Conservation (phyloP, 495 filamentous ascomycete species). For the Penicillium longicatenatum region DNA sequence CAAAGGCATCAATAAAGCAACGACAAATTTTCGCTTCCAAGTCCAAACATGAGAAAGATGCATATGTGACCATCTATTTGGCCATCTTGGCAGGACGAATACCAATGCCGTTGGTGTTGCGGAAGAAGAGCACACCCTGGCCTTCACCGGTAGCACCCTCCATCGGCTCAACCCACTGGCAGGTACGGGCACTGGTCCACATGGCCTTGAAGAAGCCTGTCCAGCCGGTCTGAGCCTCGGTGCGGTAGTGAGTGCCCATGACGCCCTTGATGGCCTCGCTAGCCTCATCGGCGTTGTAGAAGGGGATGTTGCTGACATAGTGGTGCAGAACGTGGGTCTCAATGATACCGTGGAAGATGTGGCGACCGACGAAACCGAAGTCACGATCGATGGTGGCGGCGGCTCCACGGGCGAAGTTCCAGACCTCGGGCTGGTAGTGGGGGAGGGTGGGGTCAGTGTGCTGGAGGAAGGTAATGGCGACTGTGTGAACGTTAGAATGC, state of each 20-base stretch:
- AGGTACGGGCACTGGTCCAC: slow-evolving; percentile 53
- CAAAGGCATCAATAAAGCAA: neutral
- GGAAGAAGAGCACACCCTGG: slow-evolving; percentile 57
- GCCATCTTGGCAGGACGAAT: slow-evolving; percentile 57
- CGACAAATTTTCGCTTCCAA: slow-evolving; percentile 1
- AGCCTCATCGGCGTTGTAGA: slow-evolving; percentile 64
- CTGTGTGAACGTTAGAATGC: slow-evolving; percentile 25
- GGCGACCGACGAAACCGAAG: slow-evolving; percentile 60
- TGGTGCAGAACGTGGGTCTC: slow-evolving; percentile 64
- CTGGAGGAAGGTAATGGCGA: slow-evolving; percentile 63
- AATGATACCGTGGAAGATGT: slow-evolving; percentile 62
- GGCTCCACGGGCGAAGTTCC: slow-evolving; percentile 61
- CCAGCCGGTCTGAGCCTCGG: slow-evolving; percentile 52
- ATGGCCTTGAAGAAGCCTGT: slow-evolving; percentile 57
- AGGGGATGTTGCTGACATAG: slow-evolving; percentile 62
- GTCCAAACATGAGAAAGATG: slow-evolving; percentile 1
- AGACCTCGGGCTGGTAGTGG: slow-evolving; percentile 56
- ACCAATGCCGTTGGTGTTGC: slow-evolving; percentile 73
- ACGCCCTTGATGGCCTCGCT: slow-evolving; percentile 60
- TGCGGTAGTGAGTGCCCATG: slow-evolving; percentile 59
- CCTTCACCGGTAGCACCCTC: slow-evolving; percentile 61
- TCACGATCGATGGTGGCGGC: slow-evolving; percentile 63
- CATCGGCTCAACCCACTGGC: slow-evolving; percentile 63
- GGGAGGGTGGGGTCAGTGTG: slow-evolving; percentile 62
- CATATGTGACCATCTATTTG: slow-evolving; percentile 27